Evolutionary conservation across 2,329 filamentous ascomycete species (phyloP), one percentile per base, ranked within the genome.

Genomic region (Paecilomyces dactylethromorphus): DNA sequence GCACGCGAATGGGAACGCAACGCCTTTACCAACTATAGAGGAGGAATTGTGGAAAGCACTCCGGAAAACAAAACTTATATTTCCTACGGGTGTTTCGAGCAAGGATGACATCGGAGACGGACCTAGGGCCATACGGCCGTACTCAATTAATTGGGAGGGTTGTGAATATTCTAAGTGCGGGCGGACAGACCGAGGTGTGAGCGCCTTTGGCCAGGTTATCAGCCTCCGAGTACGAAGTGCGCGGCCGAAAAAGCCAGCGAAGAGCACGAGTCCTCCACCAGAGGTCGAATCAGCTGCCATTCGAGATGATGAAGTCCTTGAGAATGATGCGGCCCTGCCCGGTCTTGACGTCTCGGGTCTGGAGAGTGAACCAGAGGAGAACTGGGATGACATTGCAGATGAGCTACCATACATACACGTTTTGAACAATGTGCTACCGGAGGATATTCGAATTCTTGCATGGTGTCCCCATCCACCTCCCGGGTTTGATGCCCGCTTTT

Each of bases 141-240:
- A 73, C 53, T 73, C 77, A 35, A 75, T 97, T 26, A 88, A 90
- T 73, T 96, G 91, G 83, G 86, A 90, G 33, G 87, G 87, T 7
- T 92, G 87, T 73, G 90, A 96, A 61, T 99, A 97, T 74, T 92
- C 90, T 35, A 99, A 99, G 74, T 97, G 93, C 69, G 94, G 94
- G 1, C 83, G 94, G 62, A 99, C 94, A 18, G 94, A 99, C 72
- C 83, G 87, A 57, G 94, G 94, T 12, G 94, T 99, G 35, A 97
- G 92, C 74, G 92, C 94, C 2, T 99, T 99, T 77, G 94, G 94
- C 0, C 94, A 99, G 78, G 94, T 99, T 59, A 86, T 99, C 68
- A 89, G 87, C 0, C 77, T 99, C 49, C 80, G 88, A 58, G 87
- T 99, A 15, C 82, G 93, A 70, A 97, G 92, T 74, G 89, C 89